These are phyloP conservation scores for Blastomyces emzantsi DNA, from an alignment of 2,329 filamentous ascomycete species.

Conservation along the genomic window DNA sequence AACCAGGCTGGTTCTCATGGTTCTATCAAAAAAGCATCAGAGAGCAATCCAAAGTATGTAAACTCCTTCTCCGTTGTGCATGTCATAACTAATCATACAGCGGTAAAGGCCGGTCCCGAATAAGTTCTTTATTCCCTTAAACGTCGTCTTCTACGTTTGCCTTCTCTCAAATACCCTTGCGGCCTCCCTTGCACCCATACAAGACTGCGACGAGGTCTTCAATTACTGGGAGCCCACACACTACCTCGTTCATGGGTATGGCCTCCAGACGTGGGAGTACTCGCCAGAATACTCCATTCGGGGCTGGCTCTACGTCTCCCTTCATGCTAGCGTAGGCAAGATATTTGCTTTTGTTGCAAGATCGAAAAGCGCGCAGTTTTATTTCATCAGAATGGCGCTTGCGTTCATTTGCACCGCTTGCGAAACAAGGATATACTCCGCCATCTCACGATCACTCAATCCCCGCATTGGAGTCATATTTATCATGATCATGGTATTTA, in stretches of 20 bases:
- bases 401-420: slow-evolving; percentile 69
- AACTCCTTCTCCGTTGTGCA: neutral
- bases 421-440: slow-evolving; percentile 72
- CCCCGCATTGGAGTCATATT: slow-evolving; percentile 79
- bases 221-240: slow-evolving; percentile 99
- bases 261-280: slow-evolving; percentile 97
- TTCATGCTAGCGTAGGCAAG: slow-evolving; percentile 67
- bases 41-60: slow-evolving; percentile 6
- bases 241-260: slow-evolving; percentile 86
- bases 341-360: slow-evolving; percentile 49
- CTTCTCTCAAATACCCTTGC: slow-evolving; percentile 64
- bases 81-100: neutral
- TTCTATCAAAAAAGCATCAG: slow-evolving; percentile 1
- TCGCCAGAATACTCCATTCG: slow-evolving; percentile 90
- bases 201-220: slow-evolving; percentile 97
- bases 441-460: slow-evolving; percentile 67
- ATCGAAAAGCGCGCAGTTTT: slow-evolving; percentile 61
- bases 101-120: slow-evolving; percentile 25
- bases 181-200: slow-evolving; percentile 78
- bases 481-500: slow-evolving; percentile 64
- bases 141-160: slow-evolving; percentile 72
- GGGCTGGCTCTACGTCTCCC: slow-evolving; percentile 80
- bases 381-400: slow-evolving; percentile 68
- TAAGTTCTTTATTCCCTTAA: slow-evolving; percentile 58
- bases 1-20: slow-evolving; percentile 2